Evolutionary conservation across 257 asterid genomes (phyloP), one percentile per base, ranked within the genome.

Genomic region (Petunia secreta): DNA sequence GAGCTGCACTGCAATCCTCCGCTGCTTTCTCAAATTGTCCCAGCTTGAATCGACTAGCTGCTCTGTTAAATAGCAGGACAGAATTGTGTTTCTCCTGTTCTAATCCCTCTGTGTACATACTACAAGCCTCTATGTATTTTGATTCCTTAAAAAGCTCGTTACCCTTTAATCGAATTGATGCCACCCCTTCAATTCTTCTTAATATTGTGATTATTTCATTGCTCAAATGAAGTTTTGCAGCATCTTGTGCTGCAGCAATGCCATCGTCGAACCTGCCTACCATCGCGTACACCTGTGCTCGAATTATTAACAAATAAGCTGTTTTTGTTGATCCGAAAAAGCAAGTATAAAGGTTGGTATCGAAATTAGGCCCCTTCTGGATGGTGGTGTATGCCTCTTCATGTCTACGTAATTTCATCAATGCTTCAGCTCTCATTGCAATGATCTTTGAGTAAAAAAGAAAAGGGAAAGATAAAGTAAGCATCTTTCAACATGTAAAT

Each of bases 231-330:
- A 92, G 77, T 65, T 54, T 39, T 36, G 85, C 82, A 54, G 94
- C 93, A 5, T 85, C 82, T 73, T 87, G 80, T 73, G 88, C 86
- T 55, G 75, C 74, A 65, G 68, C 43, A 46, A 84, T 84, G 7
- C 94, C 97, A 83, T 90, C 94, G 67, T 90, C 97, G 75, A 92
- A 92, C 87, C 94, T 91, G 83, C 80, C 67, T 41, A 60, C 73
- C 40, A 58, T 4, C 84, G 81, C 40, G 88, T 81, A 89, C 44
- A 90, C 89, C 46, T 82, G 89, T 14, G 97, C 86, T 25, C 82
- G 84, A 63, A 82, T 77, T 43, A 64, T 75, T 68, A 90, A 68
- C 3, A 87, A 63, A 39, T 79, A 82, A 2, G 97, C 88, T 6
- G 86, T 80, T 66, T 52, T 82, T 44, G 80, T 63, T 11, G 89